Conservation (phyloP, 495 filamentous ascomycete species). For the Clavariopsis aquatica region DNA sequence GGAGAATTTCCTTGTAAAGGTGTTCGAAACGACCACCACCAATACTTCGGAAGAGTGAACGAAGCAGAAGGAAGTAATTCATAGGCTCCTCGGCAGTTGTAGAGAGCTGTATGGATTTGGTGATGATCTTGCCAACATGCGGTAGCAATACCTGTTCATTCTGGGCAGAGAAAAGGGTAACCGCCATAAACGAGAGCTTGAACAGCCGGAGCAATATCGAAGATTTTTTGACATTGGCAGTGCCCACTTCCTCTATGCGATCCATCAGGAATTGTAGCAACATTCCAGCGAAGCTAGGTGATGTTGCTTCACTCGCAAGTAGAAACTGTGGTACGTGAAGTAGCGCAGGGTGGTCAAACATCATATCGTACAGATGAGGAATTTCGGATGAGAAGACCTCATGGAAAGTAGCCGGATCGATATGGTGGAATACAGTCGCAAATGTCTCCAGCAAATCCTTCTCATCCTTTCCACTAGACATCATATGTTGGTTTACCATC, state of each 20-base stretch:
- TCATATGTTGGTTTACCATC: constrained; percentile 88
- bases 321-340: constrained; percentile 98
- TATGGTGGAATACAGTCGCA: constrained; percentile 96
- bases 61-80: constrained; percentile 95
- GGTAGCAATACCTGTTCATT: constrained; percentile 95
- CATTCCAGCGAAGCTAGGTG: constrained; percentile 97
- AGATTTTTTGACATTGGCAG: constrained; percentile 82
- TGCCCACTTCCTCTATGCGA: constrained; percentile 90
- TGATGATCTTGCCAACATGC: constrained; percentile 94
- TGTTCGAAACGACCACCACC: constrained; percentile 97
- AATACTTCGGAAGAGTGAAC: constrained; percentile 92
- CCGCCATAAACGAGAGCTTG: constrained; percentile 99
- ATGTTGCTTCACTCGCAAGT: constrained; percentile 94
- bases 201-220: constrained; percentile 92
- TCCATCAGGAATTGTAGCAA: constrained; percentile 96
- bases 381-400: constrained; percentile 98
- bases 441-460: constrained; percentile 98
- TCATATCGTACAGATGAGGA: constrained; percentile 92
- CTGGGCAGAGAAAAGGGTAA: constrained; percentile 89
- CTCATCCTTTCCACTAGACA: constrained; percentile 89
- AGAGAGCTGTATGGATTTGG: constrained; percentile 91
- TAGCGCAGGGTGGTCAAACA: constrained; percentile 92
- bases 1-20: constrained; percentile 95
- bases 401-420: constrained; percentile 97
- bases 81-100: constrained; percentile 95